These are phyloP conservation scores for Aphanoascus verrucosus DNA, from an alignment of 2,329 filamentous ascomycete species.

Conservation along the genomic window DNA sequence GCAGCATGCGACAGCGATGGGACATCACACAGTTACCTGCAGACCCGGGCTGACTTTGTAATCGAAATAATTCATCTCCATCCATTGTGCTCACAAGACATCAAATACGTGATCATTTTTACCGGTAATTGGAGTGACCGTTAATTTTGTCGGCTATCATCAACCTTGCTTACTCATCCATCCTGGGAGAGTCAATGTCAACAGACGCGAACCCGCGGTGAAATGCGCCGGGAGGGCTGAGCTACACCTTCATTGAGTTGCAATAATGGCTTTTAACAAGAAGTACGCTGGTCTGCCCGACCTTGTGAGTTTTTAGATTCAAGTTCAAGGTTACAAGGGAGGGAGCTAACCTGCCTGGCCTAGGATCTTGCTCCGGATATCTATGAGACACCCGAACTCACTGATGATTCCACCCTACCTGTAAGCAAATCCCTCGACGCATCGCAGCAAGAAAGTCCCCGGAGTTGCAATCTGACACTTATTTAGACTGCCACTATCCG, in stretches of 20 bases:
- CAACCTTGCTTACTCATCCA: background rate
- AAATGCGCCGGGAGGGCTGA: background rate
- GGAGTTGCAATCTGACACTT: constrained; percentile 44
- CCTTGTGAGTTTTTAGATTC: constrained; percentile 45
- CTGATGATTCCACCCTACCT: constrained; percentile 73
- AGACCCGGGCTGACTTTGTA: too few species aligned
- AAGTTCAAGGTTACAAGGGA: constrained; percentile 1
- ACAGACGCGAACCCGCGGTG: too few species aligned
- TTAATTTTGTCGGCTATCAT: background rate
- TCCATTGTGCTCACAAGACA: too few species aligned
- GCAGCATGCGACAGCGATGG: too few species aligned
- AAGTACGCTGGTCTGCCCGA: constrained; percentile 77
- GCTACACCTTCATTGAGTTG: background rate
- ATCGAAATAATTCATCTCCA: too few species aligned
- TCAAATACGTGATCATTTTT: too few species aligned
- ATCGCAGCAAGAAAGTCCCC: background rate
- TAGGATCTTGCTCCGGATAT: constrained; percentile 82
- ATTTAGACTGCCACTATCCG: constrained; percentile 42
- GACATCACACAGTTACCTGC: too few species aligned
- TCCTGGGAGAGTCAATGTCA: too few species aligned
- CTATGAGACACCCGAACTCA: constrained; percentile 90
- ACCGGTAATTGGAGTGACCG: too few species aligned
- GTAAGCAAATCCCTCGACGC: constrained; percentile 40
- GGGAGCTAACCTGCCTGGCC: constrained; percentile 11
- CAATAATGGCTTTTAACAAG: constrained; percentile 65